Evolutionary conservation across 805 yeast genomes (phyloP).

Genomic region (Candida suzukii): DNA sequence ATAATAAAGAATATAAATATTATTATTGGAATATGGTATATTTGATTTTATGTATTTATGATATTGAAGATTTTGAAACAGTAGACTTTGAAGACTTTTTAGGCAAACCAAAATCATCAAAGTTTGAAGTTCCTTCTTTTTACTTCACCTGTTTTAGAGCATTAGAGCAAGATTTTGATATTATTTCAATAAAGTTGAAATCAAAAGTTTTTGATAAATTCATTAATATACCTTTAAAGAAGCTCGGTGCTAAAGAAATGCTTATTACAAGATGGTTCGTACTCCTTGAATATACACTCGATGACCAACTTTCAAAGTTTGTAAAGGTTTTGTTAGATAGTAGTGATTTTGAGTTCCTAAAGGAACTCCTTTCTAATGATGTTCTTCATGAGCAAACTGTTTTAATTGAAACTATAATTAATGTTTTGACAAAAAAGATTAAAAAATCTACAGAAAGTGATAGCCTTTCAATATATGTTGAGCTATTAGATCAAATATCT

Average conservation of each 20-base stretch:
- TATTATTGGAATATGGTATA: slow-evolving; percentile 40
- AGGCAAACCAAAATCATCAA: background rate
- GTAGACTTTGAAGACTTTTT: slow-evolving; percentile 1
- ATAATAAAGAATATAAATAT: slow-evolving; percentile 5
- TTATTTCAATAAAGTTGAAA: slow-evolving; percentile 2
- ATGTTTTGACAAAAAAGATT: slow-evolving; percentile 1
- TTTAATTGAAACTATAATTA: slow-evolving; percentile 23
- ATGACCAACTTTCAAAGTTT: slow-evolving; percentile 21
- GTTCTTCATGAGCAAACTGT: slow-evolving; percentile 42
- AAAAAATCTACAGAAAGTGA: background rate
- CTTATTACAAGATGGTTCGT: slow-evolving; percentile 51
- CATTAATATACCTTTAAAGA: slow-evolving; percentile 16
- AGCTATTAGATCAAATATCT: slow-evolving; percentile 36
- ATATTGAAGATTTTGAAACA: slow-evolving; percentile 17
- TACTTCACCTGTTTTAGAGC: slow-evolving; percentile 34
- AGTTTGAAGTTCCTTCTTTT: slow-evolving; percentile 6
- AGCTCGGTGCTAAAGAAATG: slow-evolving; percentile 11
- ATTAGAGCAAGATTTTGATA: slow-evolving; percentile 26
- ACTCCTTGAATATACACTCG: slow-evolving; percentile 30
- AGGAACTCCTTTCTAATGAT: slow-evolving; percentile 26
- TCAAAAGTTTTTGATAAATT: slow-evolving; percentile 3
- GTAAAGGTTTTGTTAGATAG: slow-evolving; percentile 22
- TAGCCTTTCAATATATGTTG: too few species aligned
- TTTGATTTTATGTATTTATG: slow-evolving; percentile 42
- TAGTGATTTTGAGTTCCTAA: slow-evolving; percentile 11